Conservation (phyloP, 208 protist species). For the Leishmania aethiopica region DNA sequence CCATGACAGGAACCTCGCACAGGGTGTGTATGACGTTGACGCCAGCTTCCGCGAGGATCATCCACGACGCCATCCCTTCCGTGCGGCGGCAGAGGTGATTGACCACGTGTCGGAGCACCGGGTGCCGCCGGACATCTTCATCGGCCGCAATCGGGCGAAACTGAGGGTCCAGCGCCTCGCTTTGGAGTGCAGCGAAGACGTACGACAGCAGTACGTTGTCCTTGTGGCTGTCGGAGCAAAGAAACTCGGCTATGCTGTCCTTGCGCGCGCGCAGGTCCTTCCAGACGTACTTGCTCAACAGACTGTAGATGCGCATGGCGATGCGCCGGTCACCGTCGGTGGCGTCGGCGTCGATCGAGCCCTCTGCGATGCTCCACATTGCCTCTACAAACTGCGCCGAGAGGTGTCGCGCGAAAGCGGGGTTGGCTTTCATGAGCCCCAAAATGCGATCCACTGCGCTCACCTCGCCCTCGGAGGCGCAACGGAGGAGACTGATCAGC, state of each 20-base stretch:
- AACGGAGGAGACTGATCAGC: constrained; percentile 66
- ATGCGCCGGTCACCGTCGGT: constrained; percentile 67
- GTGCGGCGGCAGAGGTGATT: constrained; percentile 83
- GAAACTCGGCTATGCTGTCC: constrained; percentile 76
- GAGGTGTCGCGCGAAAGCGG: constrained; percentile 56
- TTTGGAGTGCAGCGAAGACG: constrained; percentile 74
- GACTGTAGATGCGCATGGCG: constrained; percentile 88
- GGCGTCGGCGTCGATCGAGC: constrained; percentile 59
- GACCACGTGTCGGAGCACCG: constrained; percentile 71
- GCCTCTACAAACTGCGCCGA: constrained; percentile 84
- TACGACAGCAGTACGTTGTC: constrained; percentile 89
- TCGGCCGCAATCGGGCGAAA: constrained; percentile 63
- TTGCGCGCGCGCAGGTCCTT: constrained; percentile 67
- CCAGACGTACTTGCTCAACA: constrained; percentile 77
- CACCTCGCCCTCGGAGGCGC: constrained; percentile 84
- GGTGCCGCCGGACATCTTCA: constrained; percentile 48
- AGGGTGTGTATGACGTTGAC: constrained; percentile 73
- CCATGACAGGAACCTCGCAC: constrained; percentile 70
- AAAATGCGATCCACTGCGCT: constrained; percentile 88
- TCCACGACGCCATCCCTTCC: constrained; percentile 73
- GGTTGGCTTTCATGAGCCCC: constrained; percentile 63
- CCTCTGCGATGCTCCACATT: constrained; percentile 85
- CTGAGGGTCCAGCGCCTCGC: constrained; percentile 69
- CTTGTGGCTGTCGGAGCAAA: constrained; percentile 49
- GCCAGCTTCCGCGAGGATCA: constrained; percentile 74